Evolutionary conservation across 768 basidiomycete genomes (phyloP), one percentile per base, ranked within the genome.

Genomic region (Dentipellis sp.): DNA sequence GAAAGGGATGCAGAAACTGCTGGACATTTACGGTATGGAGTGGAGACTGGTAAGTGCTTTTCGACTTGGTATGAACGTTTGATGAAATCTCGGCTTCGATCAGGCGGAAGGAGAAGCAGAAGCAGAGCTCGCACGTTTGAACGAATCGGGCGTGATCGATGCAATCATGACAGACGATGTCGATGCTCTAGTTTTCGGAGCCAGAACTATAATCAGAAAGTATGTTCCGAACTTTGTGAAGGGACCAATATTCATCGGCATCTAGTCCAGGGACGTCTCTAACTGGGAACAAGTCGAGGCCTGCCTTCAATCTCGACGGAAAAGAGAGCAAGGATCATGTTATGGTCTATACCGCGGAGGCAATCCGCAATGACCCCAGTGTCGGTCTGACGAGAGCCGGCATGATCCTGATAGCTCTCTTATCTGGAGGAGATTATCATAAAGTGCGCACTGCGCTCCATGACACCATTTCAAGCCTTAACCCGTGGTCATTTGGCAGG

Each of bases 71-170:
- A 58, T 66, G 42, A 57, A 7, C 3, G 14, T 22, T 54, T 16
- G 10, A 14, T 11, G 8, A 1, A 7, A 16, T 37, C 1, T 19
- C 14, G 40, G 19, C 5, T 23, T 29, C 29, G 29, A 29, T 29
- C 66, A 83, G 84, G 93, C 91, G 12, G 91, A 92, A 10, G 91
- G 91, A n/a, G 94, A 95, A 70, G 93, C 93, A 0, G 94, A 97
- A 68, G 93, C 93, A 0, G 93, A 94, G 64, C 75, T 97, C 1
- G 93, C 92, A 0, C 86, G 88, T 59, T 74, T 97, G 53, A 93
- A 91, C 62, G 73, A 80, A 4, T 78, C 84, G 42, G 91, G 91
- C 3, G 69, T 87, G 52, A 87, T 97, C 56, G 94, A 97, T 64
- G 90, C 84, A 1, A 80, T 95, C 21, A 75, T 94, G 46, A 88